A percentile compares a stretch with the other conserved stretches of the same genome.
Evolutionary conservation across 192 early-diverging fungal species (phyloP).

Genomic region (Coemansia sp.): DNA sequence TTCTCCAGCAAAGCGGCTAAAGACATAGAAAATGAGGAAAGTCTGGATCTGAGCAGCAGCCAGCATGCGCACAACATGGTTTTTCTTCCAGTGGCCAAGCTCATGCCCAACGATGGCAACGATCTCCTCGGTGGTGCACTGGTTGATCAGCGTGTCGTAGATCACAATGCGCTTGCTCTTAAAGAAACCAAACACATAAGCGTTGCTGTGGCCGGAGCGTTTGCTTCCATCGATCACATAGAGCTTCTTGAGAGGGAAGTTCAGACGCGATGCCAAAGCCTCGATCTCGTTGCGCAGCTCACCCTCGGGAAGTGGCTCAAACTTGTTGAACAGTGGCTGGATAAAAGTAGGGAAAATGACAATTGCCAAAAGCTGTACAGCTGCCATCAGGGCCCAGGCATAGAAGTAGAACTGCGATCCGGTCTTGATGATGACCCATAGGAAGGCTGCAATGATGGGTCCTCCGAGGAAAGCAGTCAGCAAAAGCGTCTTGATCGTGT

Average conservation of each 20-base stretch:
- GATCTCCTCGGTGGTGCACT: conserved; percentile 81
- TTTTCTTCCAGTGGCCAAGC: conserved; percentile 91
- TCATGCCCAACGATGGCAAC: conserved; percentile 95
- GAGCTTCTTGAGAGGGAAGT: conserved; percentile 91
- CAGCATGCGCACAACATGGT: conserved; percentile 80
- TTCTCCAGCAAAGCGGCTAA: conserved; percentile 75
- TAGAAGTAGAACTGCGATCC: conserved; percentile 88
- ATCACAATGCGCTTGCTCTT: conserved; percentile 97
- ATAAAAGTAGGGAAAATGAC: conserved; percentile 92
- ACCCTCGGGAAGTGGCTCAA: conserved; percentile 81
- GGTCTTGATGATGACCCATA: conserved; percentile 78
- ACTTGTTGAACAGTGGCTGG: conserved; percentile 98
- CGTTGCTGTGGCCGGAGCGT: conserved; percentile 89
- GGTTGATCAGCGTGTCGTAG: conserved; percentile 89
- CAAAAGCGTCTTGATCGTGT: conserved; percentile 71
- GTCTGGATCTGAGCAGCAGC: conserved; percentile 71
- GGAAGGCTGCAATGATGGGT: conserved; percentile 75
- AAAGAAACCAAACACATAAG: conserved; percentile 95
- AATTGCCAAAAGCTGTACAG: conserved; percentile 70
- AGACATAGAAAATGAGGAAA: conserved; percentile 74
- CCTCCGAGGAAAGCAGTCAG: conserved; percentile 72
- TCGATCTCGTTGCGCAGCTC: conserved; percentile 79
- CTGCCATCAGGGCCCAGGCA: conserved; percentile 85
- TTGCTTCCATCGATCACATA: conserved; percentile 96
- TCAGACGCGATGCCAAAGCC: conserved; percentile 72